phyloP scores from a whole-genome alignment of 495 filamentous ascomycete genomes.

The Podospora sp. region DNA sequence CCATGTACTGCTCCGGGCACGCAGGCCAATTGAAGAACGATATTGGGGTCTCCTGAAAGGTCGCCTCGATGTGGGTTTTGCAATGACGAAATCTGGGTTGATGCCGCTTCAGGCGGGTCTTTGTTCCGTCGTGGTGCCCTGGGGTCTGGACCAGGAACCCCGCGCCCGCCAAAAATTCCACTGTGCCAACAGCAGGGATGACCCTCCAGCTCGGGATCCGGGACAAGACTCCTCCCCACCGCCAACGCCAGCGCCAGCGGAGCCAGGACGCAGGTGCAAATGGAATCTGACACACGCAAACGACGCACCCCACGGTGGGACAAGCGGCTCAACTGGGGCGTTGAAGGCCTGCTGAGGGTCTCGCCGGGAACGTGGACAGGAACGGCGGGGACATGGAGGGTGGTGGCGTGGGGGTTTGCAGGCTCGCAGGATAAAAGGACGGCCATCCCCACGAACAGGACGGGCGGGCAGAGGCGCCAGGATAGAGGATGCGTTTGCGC shows the following conservation, averaged over 20 bases:
- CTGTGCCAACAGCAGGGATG: neutral
- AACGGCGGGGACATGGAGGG: conserved; percentile 6
- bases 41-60: neutral
- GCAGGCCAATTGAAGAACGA: neutral
- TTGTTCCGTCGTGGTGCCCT: neutral
- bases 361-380: conserved; percentile 2
- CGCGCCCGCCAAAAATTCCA: neutral
- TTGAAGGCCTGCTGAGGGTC: neutral
- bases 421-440: conserved; percentile 16
- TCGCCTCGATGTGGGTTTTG: neutral
- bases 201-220: neutral
- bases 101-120: conserved; percentile 9
- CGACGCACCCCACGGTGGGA: conserved; percentile 26
- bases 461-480: neutral
- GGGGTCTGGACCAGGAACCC: neutral
- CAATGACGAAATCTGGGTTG: neutral
- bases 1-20: neutral
- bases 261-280: conserved; percentile 10
- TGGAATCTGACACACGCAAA: conserved; percentile 18
- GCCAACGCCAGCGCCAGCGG: conserved; percentile 1
- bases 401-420: conserved; percentile 18
- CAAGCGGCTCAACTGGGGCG: conserved; percentile 1
- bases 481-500: neutral
- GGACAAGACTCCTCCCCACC: neutral
- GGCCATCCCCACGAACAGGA: conserved; percentile 15